Evolutionary conservation across 2,329 filamentous ascomycete species (phyloP).

Genomic region (Apiospora pterosperma): DNA sequence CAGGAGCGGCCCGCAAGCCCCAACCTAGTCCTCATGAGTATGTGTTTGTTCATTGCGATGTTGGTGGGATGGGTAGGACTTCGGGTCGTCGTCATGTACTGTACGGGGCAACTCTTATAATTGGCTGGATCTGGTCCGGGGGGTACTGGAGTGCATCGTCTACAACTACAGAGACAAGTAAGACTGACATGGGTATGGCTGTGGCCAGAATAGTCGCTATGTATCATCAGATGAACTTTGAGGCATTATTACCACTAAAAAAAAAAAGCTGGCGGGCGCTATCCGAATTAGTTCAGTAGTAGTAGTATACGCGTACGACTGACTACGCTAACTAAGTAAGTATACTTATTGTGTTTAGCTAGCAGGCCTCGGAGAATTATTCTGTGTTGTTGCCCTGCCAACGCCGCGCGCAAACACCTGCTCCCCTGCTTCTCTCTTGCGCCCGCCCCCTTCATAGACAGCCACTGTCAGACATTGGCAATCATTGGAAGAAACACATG

Average conservation of each 20-base stretch:
- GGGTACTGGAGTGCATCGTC: background rate
- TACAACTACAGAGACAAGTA: background rate
- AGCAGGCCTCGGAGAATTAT: background rate
- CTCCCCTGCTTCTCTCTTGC: background rate
- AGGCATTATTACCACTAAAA: too few species aligned
- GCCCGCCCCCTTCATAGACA: background rate
- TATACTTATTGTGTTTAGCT: too few species aligned
- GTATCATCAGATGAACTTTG: background rate
- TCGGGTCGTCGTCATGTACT: background rate
- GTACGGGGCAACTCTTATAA: background rate
- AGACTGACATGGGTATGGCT: background rate
- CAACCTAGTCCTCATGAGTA: background rate
- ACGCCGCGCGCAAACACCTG: background rate
- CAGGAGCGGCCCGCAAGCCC: background rate
- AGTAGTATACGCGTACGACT: background rate
- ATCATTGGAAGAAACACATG: background rate
- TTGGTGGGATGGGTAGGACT: background rate
- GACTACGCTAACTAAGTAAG: too few species aligned
- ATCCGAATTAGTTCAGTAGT: too few species aligned
- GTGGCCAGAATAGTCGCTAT: background rate
- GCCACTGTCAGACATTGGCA: background rate
- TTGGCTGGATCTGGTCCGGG: background rate
- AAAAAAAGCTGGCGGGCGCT: background rate
- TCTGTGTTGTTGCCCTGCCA: background rate
- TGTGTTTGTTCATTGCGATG: background rate